Evolutionary conservation across 805 yeast species (phyloP).

Genomic region (Starmerella vaccinii): DNA sequence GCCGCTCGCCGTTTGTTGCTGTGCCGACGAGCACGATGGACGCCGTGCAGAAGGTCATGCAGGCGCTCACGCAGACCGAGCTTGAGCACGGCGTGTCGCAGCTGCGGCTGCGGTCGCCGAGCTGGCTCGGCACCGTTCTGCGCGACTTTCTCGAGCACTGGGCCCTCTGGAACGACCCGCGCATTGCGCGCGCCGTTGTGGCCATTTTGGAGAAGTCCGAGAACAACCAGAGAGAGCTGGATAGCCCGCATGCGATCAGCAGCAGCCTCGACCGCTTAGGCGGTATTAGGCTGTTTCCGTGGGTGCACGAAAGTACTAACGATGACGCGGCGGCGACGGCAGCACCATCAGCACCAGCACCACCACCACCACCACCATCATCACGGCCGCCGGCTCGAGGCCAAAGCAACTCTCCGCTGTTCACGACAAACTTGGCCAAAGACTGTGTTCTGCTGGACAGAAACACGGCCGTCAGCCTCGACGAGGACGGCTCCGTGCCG

Average conservation of each 20-base stretch:
- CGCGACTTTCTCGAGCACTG: constrained; percentile 17
- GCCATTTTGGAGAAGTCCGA: constrained; percentile 15
- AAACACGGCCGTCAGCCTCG: constrained; percentile 10
- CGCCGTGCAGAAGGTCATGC: constrained; percentile 20
- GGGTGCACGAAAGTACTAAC: constrained; percentile 3
- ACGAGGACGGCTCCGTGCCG: not conserved
- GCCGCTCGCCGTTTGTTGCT: constrained; percentile 14
- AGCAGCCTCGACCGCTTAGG: constrained; percentile 4
- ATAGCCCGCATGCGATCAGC: constrained; percentile 15
- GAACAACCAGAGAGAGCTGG: constrained; percentile 3
- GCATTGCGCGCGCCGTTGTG: constrained; percentile 16
- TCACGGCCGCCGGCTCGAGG: not conserved
- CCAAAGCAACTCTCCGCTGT: constrained; percentile 4
- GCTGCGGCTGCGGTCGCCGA: not conserved
- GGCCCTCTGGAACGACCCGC: constrained; percentile 19
- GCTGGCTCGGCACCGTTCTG: constrained; percentile 6
- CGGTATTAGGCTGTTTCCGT: constrained; percentile 11
- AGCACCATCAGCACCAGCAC: not conserved
- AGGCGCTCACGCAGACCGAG: constrained; percentile 16
- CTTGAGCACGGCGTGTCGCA: constrained; percentile 17
- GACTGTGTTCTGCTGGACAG: constrained; percentile 5
- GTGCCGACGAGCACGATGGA: constrained; percentile 8
- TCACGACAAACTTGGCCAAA: constrained; percentile 11
- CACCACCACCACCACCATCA: not conserved
- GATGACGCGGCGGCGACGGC: not conserved